Evolutionary conservation across 441 rosid species (phyloP).

Genomic region (Adansonia madagascariensis): DNA sequence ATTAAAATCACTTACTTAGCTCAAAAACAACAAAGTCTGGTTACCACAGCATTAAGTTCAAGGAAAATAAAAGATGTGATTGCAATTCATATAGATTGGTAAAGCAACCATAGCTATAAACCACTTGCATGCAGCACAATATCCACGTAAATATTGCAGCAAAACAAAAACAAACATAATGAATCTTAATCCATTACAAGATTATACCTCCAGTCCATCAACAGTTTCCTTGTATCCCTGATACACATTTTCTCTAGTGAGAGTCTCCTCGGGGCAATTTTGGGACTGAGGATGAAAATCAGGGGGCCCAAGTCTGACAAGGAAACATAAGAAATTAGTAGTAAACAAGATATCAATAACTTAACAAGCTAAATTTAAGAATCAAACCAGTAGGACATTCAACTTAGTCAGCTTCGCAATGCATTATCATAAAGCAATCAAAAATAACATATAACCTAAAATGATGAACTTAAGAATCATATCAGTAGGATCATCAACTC

Average conservation of each 20-base stretch:
- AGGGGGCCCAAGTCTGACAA: slow-evolving; percentile 89
- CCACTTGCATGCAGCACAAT: slow-evolving; percentile 16
- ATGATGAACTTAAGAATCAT: slow-evolving; percentile 18
- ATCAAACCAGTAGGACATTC: slow-evolving; percentile 23
- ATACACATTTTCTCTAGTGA: slow-evolving; percentile 76
- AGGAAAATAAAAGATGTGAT: background rate
- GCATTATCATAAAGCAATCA: background rate
- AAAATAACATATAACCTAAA: slow-evolving; percentile 17
- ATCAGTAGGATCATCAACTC: slow-evolving; percentile 27
- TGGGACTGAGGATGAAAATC: slow-evolving; percentile 91
- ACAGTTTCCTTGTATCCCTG: slow-evolving; percentile 91
- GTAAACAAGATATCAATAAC: slow-evolving; percentile 22
- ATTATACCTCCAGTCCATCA: slow-evolving; percentile 92
- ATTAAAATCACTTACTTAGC: background rate
- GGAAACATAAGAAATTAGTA: slow-evolving; percentile 18
- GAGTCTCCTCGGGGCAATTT: slow-evolving; percentile 90
- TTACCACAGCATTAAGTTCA: background rate
- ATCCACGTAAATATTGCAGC: background rate
- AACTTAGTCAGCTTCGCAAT: slow-evolving; percentile 20
- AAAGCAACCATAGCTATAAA: background rate
- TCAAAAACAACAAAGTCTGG: background rate
- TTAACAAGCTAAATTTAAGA: slow-evolving; percentile 23
- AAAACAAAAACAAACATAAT: background rate
- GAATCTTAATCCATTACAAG: slow-evolving; percentile 16
- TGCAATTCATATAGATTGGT: slow-evolving; percentile 1